Evolutionary conservation across 2,329 filamentous ascomycete genomes (phyloP).

Genomic region (Neofusicoccum ribis): DNA sequence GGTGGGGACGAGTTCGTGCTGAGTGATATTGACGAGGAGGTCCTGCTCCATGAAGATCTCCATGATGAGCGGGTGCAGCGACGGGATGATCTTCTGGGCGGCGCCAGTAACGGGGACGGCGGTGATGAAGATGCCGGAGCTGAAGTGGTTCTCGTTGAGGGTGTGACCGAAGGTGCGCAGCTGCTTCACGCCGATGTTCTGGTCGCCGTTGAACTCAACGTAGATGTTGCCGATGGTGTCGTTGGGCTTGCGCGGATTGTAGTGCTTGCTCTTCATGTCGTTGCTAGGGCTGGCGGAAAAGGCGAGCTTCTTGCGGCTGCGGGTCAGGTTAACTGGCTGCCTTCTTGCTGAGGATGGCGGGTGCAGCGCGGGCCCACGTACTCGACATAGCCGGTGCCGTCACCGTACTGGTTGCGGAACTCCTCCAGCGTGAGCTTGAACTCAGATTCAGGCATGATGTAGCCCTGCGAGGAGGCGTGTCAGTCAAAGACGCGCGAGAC

Average conservation of each 20-base stretch:
- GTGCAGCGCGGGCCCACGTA: slow-evolving; percentile 48
- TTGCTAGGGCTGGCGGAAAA: slow-evolving; percentile 85
- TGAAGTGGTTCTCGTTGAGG: slow-evolving; percentile 76
- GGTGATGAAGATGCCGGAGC: slow-evolving; percentile 88
- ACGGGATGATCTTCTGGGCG: slow-evolving; percentile 81
- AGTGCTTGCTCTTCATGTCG: slow-evolving; percentile 82
- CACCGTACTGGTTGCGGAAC: slow-evolving; percentile 72
- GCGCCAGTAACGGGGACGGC: slow-evolving; percentile 79
- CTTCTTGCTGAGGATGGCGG: not conserved
- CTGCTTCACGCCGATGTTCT: slow-evolving; percentile 84
- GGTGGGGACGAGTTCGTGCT: slow-evolving; percentile 93
- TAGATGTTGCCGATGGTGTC: slow-evolving; percentile 86
- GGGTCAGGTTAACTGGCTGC: not conserved
- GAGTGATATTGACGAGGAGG: slow-evolving; percentile 94
- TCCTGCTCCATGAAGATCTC: slow-evolving; percentile 97
- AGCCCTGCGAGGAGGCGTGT: slow-evolving; percentile 63
- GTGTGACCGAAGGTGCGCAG: slow-evolving; percentile 86
- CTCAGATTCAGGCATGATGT: slow-evolving; percentile 87
- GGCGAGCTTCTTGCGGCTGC: slow-evolving; percentile 77
- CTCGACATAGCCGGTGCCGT: slow-evolving; percentile 73
- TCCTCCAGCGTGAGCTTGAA: slow-evolving; percentile 81
- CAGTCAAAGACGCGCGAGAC: not conserved
- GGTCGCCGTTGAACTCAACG: slow-evolving; percentile 85
- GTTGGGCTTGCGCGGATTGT: slow-evolving; percentile 65
- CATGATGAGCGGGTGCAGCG: slow-evolving; percentile 75